phyloP scores from a whole-genome alignment of 2,329 filamentous ascomycete genomes.

The Shiraia bambusicola region DNA sequence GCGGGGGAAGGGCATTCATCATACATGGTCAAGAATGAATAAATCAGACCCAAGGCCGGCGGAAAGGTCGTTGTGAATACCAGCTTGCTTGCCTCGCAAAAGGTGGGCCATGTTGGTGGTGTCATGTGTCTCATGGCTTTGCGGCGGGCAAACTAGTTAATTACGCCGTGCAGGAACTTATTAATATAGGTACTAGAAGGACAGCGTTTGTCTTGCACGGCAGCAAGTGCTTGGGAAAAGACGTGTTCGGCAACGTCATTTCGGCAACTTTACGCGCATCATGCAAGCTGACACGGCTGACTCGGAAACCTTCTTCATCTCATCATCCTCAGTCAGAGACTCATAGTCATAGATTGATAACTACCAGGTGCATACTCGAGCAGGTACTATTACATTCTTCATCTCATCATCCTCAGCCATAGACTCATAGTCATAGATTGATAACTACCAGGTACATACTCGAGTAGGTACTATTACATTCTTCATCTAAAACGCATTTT shows the following conservation, averaged over 20 bases:
- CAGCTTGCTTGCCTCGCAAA: constrained; percentile 87
- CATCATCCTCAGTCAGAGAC: no score
- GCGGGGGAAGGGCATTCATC: constrained; percentile 26
- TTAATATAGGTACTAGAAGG: no score
- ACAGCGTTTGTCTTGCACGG: constrained; percentile 15
- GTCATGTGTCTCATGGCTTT: constrained; percentile 33
- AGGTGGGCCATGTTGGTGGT: constrained; percentile 76
- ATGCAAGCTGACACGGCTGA: constrained; percentile 18
- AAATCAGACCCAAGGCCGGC: constrained; percentile 73
- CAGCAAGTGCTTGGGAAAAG: constrained; percentile 10
- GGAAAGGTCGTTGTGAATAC: constrained; percentile 88
- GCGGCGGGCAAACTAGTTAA: no score
- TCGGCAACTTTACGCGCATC: constrained; percentile 11
- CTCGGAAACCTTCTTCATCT: constrained; percentile 6
- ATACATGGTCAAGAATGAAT: constrained; percentile 79
- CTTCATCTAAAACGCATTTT: not conserved
- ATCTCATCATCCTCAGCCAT: no score
- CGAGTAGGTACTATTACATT: constrained; percentile 4
- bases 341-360: not conserved
- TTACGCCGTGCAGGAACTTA: constrained; percentile 5
- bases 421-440: not conserved
- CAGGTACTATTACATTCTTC: constrained; percentile 3
- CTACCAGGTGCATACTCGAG: no score
- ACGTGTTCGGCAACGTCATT: constrained; percentile 21
- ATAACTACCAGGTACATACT: no score